phyloP scores from a whole-genome alignment of 805 yeast genomes.

The Candida hungchunana region DNA sequence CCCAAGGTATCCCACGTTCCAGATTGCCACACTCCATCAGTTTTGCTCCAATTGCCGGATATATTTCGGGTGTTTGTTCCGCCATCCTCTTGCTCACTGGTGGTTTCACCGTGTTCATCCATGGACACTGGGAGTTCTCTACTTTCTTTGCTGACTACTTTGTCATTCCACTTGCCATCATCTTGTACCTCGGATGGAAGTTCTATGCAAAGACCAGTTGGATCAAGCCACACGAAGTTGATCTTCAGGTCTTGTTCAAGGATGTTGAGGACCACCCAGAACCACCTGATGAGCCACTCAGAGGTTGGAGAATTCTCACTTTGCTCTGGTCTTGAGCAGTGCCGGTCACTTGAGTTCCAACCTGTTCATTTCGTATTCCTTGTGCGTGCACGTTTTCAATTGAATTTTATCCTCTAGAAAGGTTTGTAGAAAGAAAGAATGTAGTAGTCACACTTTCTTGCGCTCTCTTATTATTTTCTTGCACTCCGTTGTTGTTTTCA shows the following conservation, averaged over 20 bases:
- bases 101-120: slow-evolving; percentile 32
- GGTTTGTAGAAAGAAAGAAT: too few species aligned
- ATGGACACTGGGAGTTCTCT: slow-evolving; percentile 24
- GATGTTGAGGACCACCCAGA: slow-evolving; percentile 30
- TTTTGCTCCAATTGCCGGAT: slow-evolving; percentile 26
- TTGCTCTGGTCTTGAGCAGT: slow-evolving; percentile 15
- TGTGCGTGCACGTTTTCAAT: too few species aligned
- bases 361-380: too few species aligned
- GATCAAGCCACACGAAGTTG: slow-evolving; percentile 35
- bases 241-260: slow-evolving; percentile 31
- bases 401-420: too few species aligned
- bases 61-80: slow-evolving; percentile 27
- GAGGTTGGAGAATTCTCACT: slow-evolving; percentile 13
- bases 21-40: slow-evolving; percentile 11
- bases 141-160: slow-evolving; percentile 14
- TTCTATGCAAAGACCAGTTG: slow-evolving; percentile 28
- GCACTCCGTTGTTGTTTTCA: too few species aligned
- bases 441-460: too few species aligned
- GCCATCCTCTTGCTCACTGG: slow-evolving; percentile 29
- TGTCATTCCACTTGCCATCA: slow-evolving; percentile 26
- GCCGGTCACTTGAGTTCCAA: too few species aligned
- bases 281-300: slow-evolving; percentile 12
- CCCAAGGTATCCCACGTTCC: slow-evolving; percentile 27
- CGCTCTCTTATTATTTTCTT: too few species aligned
- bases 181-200: slow-evolving; percentile 30